phyloP scores from a whole-genome alignment of 257 asterid species.

The Solanum commersonii region DNA sequence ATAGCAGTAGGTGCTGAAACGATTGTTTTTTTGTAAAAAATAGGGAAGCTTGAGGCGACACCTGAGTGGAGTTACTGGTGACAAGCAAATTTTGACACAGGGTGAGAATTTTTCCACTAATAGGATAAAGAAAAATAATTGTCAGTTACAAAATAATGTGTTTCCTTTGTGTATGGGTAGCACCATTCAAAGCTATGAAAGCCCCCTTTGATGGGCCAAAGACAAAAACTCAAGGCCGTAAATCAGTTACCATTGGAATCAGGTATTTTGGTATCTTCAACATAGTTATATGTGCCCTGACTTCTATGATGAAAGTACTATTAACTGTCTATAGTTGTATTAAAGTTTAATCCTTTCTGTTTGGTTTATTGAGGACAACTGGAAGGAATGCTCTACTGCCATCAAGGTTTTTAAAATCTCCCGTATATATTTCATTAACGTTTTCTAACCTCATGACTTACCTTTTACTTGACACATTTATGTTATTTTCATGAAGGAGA shows the following conservation, averaged over 20 bases:
- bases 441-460: constrained; percentile 12
- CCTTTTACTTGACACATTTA: constrained; percentile 7
- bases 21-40: constrained; percentile 3
- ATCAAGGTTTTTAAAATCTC: neutral
- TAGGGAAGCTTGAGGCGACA: constrained; percentile 31
- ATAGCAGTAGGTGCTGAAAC: constrained; percentile 8
- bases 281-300: neutral
- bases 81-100: constrained; percentile 27
- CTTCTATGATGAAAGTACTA: neutral
- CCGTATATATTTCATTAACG: neutral
- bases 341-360: neutral
- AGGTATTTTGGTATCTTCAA: neutral
- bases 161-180: constrained; percentile 20
- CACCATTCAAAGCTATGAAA: constrained; percentile 23
- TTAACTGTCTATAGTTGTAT: neutral
- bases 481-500: constrained; percentile 41
- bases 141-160: neutral
- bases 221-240: constrained; percentile 13
- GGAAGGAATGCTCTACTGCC: constrained; percentile 5
- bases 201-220: constrained; percentile 21
- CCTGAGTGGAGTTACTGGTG: constrained; percentile 19
- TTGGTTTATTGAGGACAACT: constrained; percentile 38
- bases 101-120: constrained; percentile 25
- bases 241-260: neutral
- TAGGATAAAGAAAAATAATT: neutral